phyloP scores from a whole-genome alignment of 2,329 filamentous ascomycete species.

The Iodosphaeria phyllophila region DNA sequence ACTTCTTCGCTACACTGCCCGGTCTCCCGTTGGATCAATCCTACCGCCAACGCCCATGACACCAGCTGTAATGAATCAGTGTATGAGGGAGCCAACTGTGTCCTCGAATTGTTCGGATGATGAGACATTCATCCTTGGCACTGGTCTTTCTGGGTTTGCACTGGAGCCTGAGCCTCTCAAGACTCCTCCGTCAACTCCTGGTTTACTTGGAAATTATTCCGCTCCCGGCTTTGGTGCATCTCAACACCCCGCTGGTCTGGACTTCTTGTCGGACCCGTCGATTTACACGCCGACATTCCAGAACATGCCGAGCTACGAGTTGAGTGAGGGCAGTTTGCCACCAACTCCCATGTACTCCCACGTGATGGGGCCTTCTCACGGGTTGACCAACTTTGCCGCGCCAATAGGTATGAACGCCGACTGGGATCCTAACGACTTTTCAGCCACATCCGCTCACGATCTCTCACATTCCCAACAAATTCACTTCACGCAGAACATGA shows the following conservation, averaged over 20 bases:
- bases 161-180: conserved; percentile 22
- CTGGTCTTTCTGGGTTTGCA: conserved; percentile 6
- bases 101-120: conserved; percentile 21
- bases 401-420: conserved; percentile 10
- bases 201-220: conserved; percentile 22
- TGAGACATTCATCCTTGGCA: conserved; percentile 13
- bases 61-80: conserved; percentile 19
- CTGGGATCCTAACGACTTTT: conserved; percentile 26
- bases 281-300: conserved; percentile 29
- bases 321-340: conserved; percentile 23
- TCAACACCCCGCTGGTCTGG: conserved; percentile 6
- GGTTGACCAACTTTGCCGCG: conserved; percentile 6
- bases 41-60: conserved; percentile 31
- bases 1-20: conserved; percentile 20
- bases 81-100: conserved; percentile 19
- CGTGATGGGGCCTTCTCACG: conserved; percentile 22
- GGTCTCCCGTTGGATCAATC: conserved; percentile 20
- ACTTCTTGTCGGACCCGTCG: conserved; percentile 24
- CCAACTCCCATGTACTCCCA: conserved; percentile 26
- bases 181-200: conserved; percentile 34
- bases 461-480: conserved; percentile 21
- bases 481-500: conserved; percentile 26
- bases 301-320: conserved; percentile 25
- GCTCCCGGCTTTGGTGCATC: conserved; percentile 19
- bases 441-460: conserved; percentile 17